Conservation (phyloP, 352 stramenopile genomes). For the Globisporangium cystogenes region DNA sequence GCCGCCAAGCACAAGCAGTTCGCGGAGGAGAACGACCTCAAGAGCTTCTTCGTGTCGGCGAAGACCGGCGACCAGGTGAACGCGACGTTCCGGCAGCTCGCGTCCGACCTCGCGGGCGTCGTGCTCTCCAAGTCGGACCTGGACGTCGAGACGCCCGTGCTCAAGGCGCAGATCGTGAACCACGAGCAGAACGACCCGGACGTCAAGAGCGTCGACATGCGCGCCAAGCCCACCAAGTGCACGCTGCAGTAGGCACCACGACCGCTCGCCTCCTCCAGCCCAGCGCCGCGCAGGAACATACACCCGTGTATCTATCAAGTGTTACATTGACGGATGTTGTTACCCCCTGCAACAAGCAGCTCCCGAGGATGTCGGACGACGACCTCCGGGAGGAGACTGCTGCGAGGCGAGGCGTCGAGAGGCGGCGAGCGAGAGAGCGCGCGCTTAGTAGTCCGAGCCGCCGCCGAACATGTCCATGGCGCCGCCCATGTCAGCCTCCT, state of each 20-base stretch:
- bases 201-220: conserved; percentile 77
- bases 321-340: conserved; percentile 67
- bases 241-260: conserved; percentile 30
- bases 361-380: background rate
- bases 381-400: too few relatives aligned
- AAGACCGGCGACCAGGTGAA: conserved; percentile 93
- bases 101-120: conserved; percentile 80
- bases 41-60: conserved; percentile 90
- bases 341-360: conserved; percentile 26
- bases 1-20: conserved; percentile 89
- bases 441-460: conserved; percentile 82
- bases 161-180: conserved; percentile 92
- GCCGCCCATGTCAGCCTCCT: conserved; percentile 82
- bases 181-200: conserved; percentile 88
- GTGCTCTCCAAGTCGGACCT: conserved; percentile 80
- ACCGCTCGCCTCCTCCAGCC: background rate
- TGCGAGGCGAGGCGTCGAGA: too few relatives aligned
- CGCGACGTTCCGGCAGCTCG: conserved; percentile 79
- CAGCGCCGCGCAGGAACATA: conserved; percentile 5
- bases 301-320: conserved; percentile 49
- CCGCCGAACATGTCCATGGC: conserved; percentile 89
- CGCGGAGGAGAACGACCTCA: conserved; percentile 90
- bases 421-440: background rate
- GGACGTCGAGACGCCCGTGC: conserved; percentile 74
- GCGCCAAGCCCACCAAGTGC: conserved; percentile 42